Evolutionary conservation across 306 rosid genomes (phyloP).

Genomic region (Sphenostylis stenocarpa): DNA sequence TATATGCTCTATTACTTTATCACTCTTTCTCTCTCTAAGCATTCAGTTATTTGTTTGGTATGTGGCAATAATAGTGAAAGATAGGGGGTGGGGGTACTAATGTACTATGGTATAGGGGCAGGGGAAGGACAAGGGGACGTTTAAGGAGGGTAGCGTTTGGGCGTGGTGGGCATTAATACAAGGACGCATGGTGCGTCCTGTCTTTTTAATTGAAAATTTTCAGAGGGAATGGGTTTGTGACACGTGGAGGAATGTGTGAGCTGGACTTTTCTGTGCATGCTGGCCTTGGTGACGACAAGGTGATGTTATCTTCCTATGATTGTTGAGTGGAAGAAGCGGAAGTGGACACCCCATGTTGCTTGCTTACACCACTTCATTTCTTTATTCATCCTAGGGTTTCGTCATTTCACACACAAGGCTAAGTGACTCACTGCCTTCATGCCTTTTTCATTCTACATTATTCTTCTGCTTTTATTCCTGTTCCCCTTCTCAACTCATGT

Average conservation of each 20-base stretch:
- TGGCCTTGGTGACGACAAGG: slow-evolving; percentile 58
- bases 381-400: slow-evolving; percentile 23
- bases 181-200: slow-evolving; percentile 27
- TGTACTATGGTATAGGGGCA: slow-evolving; percentile 29
- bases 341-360: slow-evolving; percentile 54
- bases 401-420: slow-evolving; percentile 11
- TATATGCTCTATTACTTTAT: slow-evolving; percentile 24
- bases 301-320: slow-evolving; percentile 68
- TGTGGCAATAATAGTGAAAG: slow-evolving; percentile 43
- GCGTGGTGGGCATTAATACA: slow-evolving; percentile 51
- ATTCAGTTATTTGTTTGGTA: slow-evolving; percentile 41
- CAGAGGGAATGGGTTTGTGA: slow-evolving; percentile 33
- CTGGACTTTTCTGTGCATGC: slow-evolving; percentile 62
- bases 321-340: slow-evolving; percentile 41
- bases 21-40: slow-evolving; percentile 50
- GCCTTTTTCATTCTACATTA: neutral
- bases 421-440: neutral
- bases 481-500: slow-evolving; percentile 8
- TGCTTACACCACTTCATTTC: slow-evolving; percentile 17
- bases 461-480: neutral
- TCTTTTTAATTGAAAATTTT: neutral
- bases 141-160: slow-evolving; percentile 32
- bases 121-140: slow-evolving; percentile 19
- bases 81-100: slow-evolving; percentile 24
- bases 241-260: slow-evolving; percentile 61